phyloP scores from a whole-genome alignment of 331 rosid species.

The Phaseolus coccineus region DNA sequence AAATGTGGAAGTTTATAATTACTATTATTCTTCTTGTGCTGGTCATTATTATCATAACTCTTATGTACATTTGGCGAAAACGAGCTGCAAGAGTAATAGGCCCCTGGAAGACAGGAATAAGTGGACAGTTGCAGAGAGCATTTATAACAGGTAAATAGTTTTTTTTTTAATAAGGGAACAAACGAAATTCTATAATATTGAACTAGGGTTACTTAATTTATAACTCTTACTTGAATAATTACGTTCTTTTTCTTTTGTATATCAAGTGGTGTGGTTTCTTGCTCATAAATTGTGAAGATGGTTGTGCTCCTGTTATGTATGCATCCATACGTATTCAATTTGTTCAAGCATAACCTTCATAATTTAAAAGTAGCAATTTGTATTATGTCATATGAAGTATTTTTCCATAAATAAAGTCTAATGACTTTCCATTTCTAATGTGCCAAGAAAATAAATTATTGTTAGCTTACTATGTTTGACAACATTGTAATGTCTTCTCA shows the following conservation, averaged over 20 bases:
- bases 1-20: constrained; percentile 59
- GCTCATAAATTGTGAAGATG: background rate
- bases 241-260: background rate
- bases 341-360: background rate
- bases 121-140: constrained; percentile 96
- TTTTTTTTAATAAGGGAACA: background rate
- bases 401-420: background rate
- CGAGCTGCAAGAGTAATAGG: constrained; percentile 70
- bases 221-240: constrained; percentile 12
- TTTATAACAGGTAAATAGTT: constrained; percentile 78
- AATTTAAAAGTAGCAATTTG: background rate
- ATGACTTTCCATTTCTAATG: background rate
- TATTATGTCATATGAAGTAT: no score
- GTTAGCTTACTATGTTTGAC: constrained; percentile 24
- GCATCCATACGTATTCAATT: background rate
- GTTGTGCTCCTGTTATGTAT: background rate
- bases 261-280: background rate
- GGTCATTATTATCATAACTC: constrained; percentile 48
- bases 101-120: constrained; percentile 95
- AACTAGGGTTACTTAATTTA: background rate
- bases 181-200: background rate
- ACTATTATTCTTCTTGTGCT: constrained; percentile 52
- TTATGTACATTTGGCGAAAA: constrained; percentile 70
- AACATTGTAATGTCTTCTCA: background rate
- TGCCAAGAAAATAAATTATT: constrained; percentile 3